Evolutionary conservation across 805 yeast genomes (phyloP), one percentile per base, ranked within the genome.

Genomic region (Ogataea salicorniae): DNA sequence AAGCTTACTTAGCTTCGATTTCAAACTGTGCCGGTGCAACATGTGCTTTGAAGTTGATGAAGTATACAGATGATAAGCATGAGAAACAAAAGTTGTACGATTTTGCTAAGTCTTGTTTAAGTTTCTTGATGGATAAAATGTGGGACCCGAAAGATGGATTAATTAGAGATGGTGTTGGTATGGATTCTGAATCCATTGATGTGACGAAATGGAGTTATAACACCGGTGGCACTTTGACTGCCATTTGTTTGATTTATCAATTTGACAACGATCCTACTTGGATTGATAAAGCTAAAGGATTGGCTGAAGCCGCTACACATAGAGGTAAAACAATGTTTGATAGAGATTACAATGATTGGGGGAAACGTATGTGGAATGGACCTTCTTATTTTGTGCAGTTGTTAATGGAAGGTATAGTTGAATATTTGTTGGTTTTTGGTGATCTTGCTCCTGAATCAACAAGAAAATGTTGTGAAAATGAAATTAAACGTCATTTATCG

Each of bases 341-440:
- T 62, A 73, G 88, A 55, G 89, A 83, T 60, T 79, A 80, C 48
- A 65, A 48, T 31, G 75, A 72, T 44, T 63, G 68, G 58, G 72
- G 69, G 11, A 73, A 74, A 55, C 68, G 89, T 45, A 81, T 75
- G 65, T 83, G 85, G 80, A 73, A 84, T 54, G 88, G 82, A 56
- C 68, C 78, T 14, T 73, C 83, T 1, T 80, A 77, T 64, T 83
- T 82, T 60, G 73, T 78, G 46, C 89, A 83, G 60, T 69, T 83
- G 53, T 66, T 83, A 43, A 70, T 81, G 38, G 88, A 81, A 61
- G 89, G 89, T 0, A 67, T 82, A 42, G 84, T 86, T 5, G 88
- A 83, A 60, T 83, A 79, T 62, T 59, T 80, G 56, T 61, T 79
- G 54, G 73, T 71, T 38, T 70, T 79, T 44, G 81, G 77, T 20